Evolutionary conservation across 192 early-diverging fungal species (phyloP).

Genomic region (Chytriomyces sp.): DNA sequence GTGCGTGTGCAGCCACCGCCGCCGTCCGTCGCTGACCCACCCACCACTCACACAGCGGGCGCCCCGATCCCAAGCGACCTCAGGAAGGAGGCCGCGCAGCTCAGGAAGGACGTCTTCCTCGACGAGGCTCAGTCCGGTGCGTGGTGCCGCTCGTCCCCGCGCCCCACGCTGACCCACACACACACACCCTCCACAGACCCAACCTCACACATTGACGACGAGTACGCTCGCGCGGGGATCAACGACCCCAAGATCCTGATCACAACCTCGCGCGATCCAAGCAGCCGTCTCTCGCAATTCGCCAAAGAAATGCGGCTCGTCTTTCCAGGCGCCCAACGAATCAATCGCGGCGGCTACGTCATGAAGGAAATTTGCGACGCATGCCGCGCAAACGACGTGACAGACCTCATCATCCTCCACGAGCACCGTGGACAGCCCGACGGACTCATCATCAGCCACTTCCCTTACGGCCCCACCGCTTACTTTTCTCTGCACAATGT

Average conservation of each 20-base stretch:
- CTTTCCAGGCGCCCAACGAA: slow-evolving; percentile 94
- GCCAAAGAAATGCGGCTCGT: slow-evolving; percentile 96
- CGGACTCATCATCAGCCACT: slow-evolving; percentile 91
- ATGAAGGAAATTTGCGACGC: slow-evolving; percentile 96
- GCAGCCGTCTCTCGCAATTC: slow-evolving; percentile 90
- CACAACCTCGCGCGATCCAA: slow-evolving; percentile 94
- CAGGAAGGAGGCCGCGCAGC: slow-evolving; percentile 69
- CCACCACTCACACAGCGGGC: slow-evolving; percentile 61
- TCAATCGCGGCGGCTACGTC: slow-evolving; percentile 96
- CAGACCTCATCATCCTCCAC: slow-evolving; percentile 93
- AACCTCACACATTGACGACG: slow-evolving; percentile 89
- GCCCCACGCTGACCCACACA: background rate
- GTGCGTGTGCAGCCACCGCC: slow-evolving; percentile 36
- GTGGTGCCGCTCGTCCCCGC: background rate
- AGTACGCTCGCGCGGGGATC: slow-evolving; percentile 92
- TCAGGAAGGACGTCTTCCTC: slow-evolving; percentile 79
- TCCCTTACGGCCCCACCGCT: slow-evolving; percentile 97
- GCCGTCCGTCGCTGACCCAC: background rate
- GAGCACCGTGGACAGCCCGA: slow-evolving; percentile 96
- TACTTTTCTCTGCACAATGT: slow-evolving; percentile 98
- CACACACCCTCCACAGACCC: background rate
- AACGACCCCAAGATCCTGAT: slow-evolving; percentile 95
- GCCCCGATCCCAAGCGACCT: slow-evolving; percentile 87
- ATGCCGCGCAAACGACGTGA: slow-evolving; percentile 90
- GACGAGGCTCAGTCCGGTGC: slow-evolving; percentile 86